These are phyloP conservation scores for Brasilioporus rufonigricans DNA, from an alignment of 768 basidiomycete species.

Conservation along the genomic window DNA sequence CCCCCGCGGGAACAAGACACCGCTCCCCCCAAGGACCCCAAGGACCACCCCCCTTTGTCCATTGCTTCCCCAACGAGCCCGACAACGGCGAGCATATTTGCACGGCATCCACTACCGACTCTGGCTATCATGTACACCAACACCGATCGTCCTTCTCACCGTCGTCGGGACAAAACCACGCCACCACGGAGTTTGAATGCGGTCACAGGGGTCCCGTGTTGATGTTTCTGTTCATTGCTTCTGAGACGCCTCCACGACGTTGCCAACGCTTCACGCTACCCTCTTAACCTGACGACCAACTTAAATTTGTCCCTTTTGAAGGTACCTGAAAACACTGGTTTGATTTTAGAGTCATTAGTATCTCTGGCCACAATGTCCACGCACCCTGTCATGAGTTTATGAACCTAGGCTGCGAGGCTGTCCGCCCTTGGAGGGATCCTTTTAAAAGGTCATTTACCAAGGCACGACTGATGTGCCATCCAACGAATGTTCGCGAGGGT, in stretches of 20 bases:
- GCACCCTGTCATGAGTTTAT: too few species aligned
- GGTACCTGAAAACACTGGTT: too few species aligned
- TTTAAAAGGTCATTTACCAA: too few species aligned
- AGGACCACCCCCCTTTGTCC: background rate
- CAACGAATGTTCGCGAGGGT: too few species aligned
- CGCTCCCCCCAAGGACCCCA: conserved; percentile 26
- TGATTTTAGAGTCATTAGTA: too few species aligned
- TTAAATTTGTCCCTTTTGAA: too few species aligned
- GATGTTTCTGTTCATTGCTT: background rate
- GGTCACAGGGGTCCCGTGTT: conserved; percentile 29
- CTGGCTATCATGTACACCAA: background rate
- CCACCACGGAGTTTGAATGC: conserved; percentile 32
- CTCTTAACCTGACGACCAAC: too few species aligned
- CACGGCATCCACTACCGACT: background rate
- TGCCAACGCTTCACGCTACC: too few species aligned
- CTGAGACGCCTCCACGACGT: background rate
- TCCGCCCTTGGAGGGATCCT: too few species aligned
- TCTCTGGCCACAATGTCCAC: too few species aligned
- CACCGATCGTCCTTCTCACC: background rate
- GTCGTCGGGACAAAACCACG: background rate
- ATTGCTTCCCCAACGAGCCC: background rate
- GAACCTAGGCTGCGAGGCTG: too few species aligned
- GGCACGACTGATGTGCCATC: too few species aligned
- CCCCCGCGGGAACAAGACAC: conserved; percentile 34
- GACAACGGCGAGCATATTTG: background rate